phyloP scores from a whole-genome alignment of 139 green algal genomes.

The Chlamydomonas urium region DNA sequence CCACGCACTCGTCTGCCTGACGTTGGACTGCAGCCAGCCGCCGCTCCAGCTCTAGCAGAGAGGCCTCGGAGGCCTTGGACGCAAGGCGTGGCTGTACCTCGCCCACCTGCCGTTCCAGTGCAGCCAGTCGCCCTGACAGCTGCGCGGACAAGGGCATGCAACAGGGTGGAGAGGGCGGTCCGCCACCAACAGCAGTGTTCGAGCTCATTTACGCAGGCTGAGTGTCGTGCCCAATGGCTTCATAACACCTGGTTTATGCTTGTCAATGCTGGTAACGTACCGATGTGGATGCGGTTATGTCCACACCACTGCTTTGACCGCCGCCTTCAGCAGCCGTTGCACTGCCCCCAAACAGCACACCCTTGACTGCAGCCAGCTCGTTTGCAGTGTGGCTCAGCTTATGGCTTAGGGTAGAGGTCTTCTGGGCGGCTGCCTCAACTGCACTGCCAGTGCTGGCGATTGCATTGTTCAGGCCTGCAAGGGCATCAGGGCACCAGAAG shows the following conservation, averaged over 20 bases:
- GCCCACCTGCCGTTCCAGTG: not conserved
- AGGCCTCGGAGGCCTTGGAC: constrained; percentile 4
- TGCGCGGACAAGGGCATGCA: too few relatives aligned
- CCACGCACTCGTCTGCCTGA: not conserved
- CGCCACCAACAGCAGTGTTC: too few relatives aligned
- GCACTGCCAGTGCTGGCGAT: constrained; percentile 7
- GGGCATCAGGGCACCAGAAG: not conserved
- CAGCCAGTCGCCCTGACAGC: not conserved
- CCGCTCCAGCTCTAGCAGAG: constrained; percentile 1
- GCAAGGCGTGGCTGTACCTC: not conserved
- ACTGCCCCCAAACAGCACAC: not conserved
- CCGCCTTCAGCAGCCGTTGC: not conserved
- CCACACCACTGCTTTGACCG: too few relatives aligned
- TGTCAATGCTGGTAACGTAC: too few relatives aligned
- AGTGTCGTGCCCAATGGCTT: too few relatives aligned
- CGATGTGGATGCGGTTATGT: too few relatives aligned
- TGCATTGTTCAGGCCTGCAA: constrained; percentile 6
- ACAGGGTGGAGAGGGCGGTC: too few relatives aligned
- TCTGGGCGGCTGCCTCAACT: not conserved
- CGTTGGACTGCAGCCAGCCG: not conserved
- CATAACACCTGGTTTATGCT: too few relatives aligned
- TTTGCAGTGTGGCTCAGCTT: not conserved
- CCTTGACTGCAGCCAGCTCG: not conserved
- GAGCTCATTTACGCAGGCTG: too few relatives aligned
- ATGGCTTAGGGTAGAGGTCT: not conserved